phyloP scores from a whole-genome alignment of 192 early-diverging fungal genomes.

The Linnemannia exigua region DNA sequence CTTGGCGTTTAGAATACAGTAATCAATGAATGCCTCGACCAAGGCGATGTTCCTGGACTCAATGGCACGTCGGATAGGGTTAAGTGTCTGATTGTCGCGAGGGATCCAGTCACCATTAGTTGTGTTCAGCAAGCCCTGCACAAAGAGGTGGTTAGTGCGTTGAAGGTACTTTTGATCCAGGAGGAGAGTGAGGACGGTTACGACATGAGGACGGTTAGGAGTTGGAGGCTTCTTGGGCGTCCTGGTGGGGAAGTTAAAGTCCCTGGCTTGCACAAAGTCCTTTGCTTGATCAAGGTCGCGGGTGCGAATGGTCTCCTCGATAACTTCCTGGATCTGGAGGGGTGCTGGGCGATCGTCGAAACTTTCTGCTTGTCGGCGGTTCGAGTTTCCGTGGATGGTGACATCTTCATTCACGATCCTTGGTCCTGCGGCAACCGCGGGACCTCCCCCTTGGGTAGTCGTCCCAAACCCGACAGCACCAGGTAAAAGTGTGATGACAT shows the following conservation, averaged over 20 bases:
- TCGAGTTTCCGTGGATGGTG: conserved; percentile 27
- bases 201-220: conserved; percentile 13
- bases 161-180: conserved; percentile 36
- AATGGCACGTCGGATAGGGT: conserved; percentile 48
- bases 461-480: not conserved
- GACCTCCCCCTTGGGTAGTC: not conserved
- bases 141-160: conserved; percentile 35
- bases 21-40: conserved; percentile 42
- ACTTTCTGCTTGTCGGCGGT: conserved; percentile 15
- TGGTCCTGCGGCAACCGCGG: not conserved
- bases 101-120: conserved; percentile 53
- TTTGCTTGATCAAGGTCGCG: not conserved
- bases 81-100: conserved; percentile 35
- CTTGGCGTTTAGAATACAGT: conserved; percentile 54
- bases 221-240: not conserved
- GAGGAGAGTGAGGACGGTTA: conserved; percentile 38
- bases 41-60: conserved; percentile 37
- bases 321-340: not conserved
- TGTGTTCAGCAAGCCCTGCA: conserved; percentile 37
- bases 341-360: conserved; percentile 5
- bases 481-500: not conserved
- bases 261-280: not conserved
- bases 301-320: not conserved
- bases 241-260: not conserved
- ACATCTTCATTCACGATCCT: not conserved